Evolutionary conservation across 768 basidiomycete species (phyloP), one percentile per base, ranked within the genome.

Genomic region (Tylopilus felleus): DNA sequence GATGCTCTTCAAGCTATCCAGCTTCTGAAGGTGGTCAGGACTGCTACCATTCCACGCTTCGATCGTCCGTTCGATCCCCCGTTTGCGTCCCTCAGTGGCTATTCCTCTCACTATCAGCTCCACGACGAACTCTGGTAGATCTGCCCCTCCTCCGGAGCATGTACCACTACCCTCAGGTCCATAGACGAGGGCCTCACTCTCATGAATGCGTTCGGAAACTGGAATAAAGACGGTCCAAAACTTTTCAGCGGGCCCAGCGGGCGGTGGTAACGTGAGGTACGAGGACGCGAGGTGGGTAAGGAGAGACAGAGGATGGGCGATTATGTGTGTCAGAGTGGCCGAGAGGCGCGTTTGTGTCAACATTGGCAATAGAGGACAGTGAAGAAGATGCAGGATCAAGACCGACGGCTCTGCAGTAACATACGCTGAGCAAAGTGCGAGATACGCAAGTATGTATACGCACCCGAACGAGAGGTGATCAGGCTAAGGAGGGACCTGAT

Each of bases 161-260:
- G 71, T 70, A 4, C 84, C 84, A 56, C 78, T 77, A 12, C 82
- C 84, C 14, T 61, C 73, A 8, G 72, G 62, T 1, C 85, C 86
- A 59, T 81, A 85, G 17, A 88, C 75, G 33, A 91, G 72, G 51
- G 71, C 70, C 59, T 86, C 81, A 39, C 78, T 77, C 59, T 93
- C 84, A 52, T 78, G 70, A 4, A 60, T 66, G 23, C 86, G 79
- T 65, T 82, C 84, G 51, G 84, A 81, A 53, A 90, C 66, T 0
- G 89, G 86, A 8, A 83, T 68, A 62, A 95, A 90, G 12, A 92
- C 76, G 35, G 75, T 74, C 90, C 88, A 94, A 71, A 94, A 95
- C 63, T 90, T 90, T 33, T 79, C 73, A n/a, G 77, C 73, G 0
- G 80, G 61, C 9, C 82, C 80, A 38, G 75, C 71, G 8, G 87